Conservation (phyloP, 2,329 filamentous ascomycete genomes). For the Trichoderma citrinoviride region DNA sequence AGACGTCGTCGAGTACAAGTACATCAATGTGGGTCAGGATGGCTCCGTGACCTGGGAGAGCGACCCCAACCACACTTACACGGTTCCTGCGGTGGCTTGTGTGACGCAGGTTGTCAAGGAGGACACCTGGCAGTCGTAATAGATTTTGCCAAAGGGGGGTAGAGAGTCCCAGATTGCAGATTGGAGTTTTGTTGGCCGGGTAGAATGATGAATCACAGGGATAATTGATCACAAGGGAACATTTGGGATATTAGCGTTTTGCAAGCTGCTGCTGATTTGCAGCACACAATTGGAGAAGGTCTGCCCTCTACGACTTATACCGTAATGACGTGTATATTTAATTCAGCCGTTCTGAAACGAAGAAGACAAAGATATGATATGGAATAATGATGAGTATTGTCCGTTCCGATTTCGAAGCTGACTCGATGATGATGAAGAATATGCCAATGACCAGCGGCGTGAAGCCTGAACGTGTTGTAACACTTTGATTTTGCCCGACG, state of each 20-base stretch:
- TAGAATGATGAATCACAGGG: too few relatives aligned
- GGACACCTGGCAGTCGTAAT: slow-evolving; percentile 33
- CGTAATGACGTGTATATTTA: slow-evolving; percentile 1
- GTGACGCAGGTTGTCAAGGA: slow-evolving; percentile 29
- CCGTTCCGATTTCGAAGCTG: neutral
- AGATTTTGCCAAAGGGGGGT: neutral
- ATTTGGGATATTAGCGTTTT: too few relatives aligned
- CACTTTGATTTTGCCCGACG: neutral
- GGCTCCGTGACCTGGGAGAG: slow-evolving; percentile 62
- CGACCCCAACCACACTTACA: slow-evolving; percentile 50
- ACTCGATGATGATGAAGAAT: neutral
- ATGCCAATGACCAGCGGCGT: neutral
- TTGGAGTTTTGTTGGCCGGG: too few relatives aligned
- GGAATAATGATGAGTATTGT: neutral
- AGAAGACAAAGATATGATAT: slow-evolving; percentile 6
- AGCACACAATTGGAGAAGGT: too few relatives aligned
- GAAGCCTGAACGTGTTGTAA: slow-evolving; percentile 1
- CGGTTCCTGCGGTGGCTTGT: slow-evolving; percentile 33
- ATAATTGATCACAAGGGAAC: too few relatives aligned
- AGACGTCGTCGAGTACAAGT: slow-evolving; percentile 61
- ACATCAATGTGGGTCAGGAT: slow-evolving; percentile 56
- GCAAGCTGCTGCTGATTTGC: too few relatives aligned
- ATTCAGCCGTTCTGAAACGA: neutral
- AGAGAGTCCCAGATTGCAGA: neutral
- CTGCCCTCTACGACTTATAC: too few relatives aligned